Evolutionary conservation across 2,329 filamentous ascomycete genomes (phyloP), one percentile per base, ranked within the genome.

Genomic region (Aspergillus sp.): DNA sequence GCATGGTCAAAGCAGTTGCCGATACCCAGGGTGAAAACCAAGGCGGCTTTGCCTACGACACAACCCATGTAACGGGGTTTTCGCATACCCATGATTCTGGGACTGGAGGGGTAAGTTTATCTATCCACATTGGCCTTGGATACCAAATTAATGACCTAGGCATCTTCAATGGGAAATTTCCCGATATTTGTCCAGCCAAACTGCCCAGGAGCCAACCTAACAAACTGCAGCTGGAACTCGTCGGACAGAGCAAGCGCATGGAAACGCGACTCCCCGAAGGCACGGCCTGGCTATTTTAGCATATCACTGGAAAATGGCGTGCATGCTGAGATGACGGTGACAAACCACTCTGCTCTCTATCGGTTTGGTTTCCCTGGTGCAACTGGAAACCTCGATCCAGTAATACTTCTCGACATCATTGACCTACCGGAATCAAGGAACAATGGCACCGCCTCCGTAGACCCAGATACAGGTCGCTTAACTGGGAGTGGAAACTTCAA

Each of bases 131-230:
- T 19, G 7, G 5, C 33, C 15, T 15, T 2, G 8, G 23, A n/a
- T 7, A 17, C 3, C 8, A 21, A 2, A n/a, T 25, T 17, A 39
- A 31, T 31, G 15, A 11, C 17, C 1, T 17, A 64, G 72, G 62
- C 74, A 1, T 84, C 88, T 0, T 90, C 62, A 9, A 37, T 64
- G 56, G 89, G 88, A 14, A 90, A 90, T 67, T 91, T 91, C 53
- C 86, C 89, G 0, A 76, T 91, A 1, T 91, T 91, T 62, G 81
- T 88, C 0, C 87, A 90, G 60, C 75, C 82, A 4, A 77, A 79
- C 41, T 91, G 89, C 62, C 78, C 82, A 0, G 80, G 77, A 14
- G 83, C 89, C 59, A 81, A 86, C 40, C 72, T 91, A 54, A 78
- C 90, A 64, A 76, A 77, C 7, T 90, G 88, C 70, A 77, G 76